phyloP scores from a whole-genome alignment of 768 basidiomycete species.

The Cyclocybe cylindracea region DNA sequence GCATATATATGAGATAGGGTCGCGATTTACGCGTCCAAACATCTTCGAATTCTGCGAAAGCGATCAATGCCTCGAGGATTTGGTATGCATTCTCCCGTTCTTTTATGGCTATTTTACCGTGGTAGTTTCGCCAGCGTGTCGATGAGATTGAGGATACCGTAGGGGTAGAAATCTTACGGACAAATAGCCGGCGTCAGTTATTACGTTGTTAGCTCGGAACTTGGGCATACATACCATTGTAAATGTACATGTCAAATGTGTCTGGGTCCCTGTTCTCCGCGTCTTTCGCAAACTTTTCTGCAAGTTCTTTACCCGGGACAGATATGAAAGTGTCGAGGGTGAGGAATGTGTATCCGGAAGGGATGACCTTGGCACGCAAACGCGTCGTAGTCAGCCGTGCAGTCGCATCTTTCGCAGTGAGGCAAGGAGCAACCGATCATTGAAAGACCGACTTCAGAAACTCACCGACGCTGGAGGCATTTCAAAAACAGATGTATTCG shows the following conservation, averaged over 20 bases:
- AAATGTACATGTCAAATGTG: slow-evolving; percentile 32
- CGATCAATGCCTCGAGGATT: slow-evolving; percentile 32
- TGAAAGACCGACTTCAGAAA: too few species aligned
- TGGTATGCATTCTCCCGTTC: slow-evolving; percentile 32
- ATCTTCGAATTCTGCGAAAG: slow-evolving; percentile 30
- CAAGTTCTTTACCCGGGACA: slow-evolving; percentile 24
- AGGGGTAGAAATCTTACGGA: slow-evolving; percentile 30
- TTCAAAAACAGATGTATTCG: too few species aligned
- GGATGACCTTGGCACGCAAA: slow-evolving; percentile 16
- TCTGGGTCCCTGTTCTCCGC: slow-evolving; percentile 33
- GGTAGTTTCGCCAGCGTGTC: slow-evolving; percentile 28
- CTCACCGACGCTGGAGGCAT: too few species aligned
- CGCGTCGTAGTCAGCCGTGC: too few species aligned
- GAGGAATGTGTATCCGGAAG: slow-evolving; percentile 33
- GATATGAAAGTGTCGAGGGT: slow-evolving; percentile 30
- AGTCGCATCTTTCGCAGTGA: too few species aligned
- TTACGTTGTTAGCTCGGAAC: background rate
- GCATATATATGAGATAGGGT: too few species aligned
- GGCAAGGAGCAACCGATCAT: too few species aligned
- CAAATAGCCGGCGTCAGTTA: background rate
- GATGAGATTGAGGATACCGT: slow-evolving; percentile 36
- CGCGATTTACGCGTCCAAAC: slow-evolving; percentile 31
- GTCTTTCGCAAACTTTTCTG: slow-evolving; percentile 28
- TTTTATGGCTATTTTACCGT: slow-evolving; percentile 33
- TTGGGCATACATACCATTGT: slow-evolving; percentile 28